These are phyloP conservation scores for Trypanosoma rangeli DNA, from an alignment of 208 protist genomes.

Conservation along the genomic window DNA sequence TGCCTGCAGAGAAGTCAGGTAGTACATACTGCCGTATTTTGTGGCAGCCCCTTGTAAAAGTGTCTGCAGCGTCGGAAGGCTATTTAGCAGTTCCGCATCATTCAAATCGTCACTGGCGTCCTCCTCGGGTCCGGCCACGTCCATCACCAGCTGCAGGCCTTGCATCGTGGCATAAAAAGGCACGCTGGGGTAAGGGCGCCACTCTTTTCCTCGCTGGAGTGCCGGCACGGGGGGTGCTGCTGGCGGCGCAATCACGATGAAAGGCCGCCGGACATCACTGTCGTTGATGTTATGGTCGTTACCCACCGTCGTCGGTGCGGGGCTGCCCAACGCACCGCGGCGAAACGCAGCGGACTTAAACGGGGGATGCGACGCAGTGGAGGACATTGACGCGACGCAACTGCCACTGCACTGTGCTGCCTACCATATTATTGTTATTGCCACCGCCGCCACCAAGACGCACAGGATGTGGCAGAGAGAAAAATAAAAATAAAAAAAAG, in stretches of 20 bases:
- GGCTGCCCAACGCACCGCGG: conserved; percentile 11
- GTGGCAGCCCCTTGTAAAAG: conserved; percentile 15
- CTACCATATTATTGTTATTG: too few relatives aligned
- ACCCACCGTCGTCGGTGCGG: not conserved
- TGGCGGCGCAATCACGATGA: not conserved
- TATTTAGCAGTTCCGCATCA: conserved; percentile 4
- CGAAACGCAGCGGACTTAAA: conserved; percentile 25
- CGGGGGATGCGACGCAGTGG: not conserved
- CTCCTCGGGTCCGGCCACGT: conserved; percentile 23
- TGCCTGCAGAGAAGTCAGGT: conserved; percentile 27
- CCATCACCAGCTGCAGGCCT: conserved; percentile 39
- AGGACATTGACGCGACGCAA: not conserved
- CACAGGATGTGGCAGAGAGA: not conserved
- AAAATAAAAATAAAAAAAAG: conserved; percentile 7
- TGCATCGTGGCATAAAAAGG: conserved; percentile 60
- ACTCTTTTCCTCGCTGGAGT: not conserved
- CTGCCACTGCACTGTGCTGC: not conserved
- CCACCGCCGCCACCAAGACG: not conserved
- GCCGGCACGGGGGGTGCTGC: not conserved
- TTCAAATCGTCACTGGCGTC: conserved; percentile 6
- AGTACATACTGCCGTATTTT: conserved; percentile 37
- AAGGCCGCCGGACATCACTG: not conserved
- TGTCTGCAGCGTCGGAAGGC: conserved; percentile 27
- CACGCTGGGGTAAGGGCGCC: conserved; percentile 33
- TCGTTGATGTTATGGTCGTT: not conserved